Percentiles rank a stretch among this genome's conserved stretches.
Evolutionary conservation across 768 basidiomycete species (phyloP).

Genomic region (Rhodotorula graminis): DNA sequence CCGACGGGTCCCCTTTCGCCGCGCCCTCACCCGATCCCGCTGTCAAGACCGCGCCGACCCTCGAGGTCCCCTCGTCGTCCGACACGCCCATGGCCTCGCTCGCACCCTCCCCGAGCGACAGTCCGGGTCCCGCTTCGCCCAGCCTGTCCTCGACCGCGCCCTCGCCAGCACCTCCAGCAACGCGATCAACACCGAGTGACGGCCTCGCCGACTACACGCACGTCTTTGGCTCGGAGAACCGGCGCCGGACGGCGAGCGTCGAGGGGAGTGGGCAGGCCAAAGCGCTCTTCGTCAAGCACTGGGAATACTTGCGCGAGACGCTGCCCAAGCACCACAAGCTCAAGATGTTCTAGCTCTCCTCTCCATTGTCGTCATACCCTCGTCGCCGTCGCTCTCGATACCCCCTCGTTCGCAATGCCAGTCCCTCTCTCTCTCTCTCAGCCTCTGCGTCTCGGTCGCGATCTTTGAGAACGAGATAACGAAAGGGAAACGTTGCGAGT

Average conservation of each 20-base stretch:
- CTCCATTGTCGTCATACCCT: neutral
- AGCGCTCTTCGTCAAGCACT: constrained; percentile 78
- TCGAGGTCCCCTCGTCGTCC: neutral
- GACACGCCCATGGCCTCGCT: neutral
- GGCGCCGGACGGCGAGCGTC: constrained; percentile 63
- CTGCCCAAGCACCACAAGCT: constrained; percentile 33
- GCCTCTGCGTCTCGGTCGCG: neutral
- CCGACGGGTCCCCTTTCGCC: neutral
- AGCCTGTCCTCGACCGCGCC: neutral
- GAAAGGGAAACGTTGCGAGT: neutral
- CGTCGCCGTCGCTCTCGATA: neutral
- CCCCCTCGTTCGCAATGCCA: neutral
- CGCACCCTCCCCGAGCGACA: neutral
- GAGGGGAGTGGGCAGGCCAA: constrained; percentile 75
- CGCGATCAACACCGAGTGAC: constrained; percentile 52
- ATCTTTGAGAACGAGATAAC: neutral
- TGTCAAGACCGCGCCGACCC: too few species aligned
- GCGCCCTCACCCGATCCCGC: neutral
- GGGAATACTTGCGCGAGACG: constrained; percentile 76
- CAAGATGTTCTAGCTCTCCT: constrained; percentile 26
- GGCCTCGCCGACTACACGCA: constrained; percentile 75
- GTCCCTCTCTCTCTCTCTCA: too few species aligned
- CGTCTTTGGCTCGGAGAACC: constrained; percentile 65
- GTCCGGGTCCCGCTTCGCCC: neutral
- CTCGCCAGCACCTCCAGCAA: neutral